phyloP scores from a whole-genome alignment of 2,329 filamentous ascomycete genomes.

The Cercospora canescens region DNA sequence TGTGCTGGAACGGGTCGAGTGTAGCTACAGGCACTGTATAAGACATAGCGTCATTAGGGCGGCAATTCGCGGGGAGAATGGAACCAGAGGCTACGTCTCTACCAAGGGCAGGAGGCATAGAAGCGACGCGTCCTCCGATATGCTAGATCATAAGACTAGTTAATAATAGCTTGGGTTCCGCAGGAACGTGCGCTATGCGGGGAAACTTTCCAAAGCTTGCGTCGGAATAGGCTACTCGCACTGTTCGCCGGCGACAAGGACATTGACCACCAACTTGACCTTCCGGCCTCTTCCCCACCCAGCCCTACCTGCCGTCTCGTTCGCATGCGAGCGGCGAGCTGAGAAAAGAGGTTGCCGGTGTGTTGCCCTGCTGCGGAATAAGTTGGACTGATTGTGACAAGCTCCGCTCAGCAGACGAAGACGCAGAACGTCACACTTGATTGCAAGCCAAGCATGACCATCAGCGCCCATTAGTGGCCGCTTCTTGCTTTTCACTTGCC shows the following conservation, averaged over 20 bases:
- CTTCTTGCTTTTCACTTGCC: conserved; percentile 5
- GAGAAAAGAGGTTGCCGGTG: not conserved
- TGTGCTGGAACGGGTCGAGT: too few species aligned
- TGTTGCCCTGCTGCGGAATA: not conserved
- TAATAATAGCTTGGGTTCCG: too few species aligned
- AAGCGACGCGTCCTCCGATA: too few species aligned
- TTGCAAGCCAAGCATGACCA: conserved; percentile 26
- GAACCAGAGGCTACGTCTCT: too few species aligned
- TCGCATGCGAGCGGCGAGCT: not conserved
- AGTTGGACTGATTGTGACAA: not conserved
- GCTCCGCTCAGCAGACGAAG: conserved; percentile 5
- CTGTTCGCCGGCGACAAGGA: too few species aligned
- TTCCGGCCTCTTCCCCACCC: not conserved
- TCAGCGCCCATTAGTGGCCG: conserved; percentile 7
- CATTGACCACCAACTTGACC: not conserved
- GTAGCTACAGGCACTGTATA: too few species aligned
- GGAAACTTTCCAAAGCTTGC: too few species aligned
- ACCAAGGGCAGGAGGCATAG: too few species aligned
- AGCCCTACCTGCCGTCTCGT: not conserved
- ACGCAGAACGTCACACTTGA: not conserved
- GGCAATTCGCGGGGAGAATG: too few species aligned
- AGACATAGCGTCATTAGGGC: too few species aligned
- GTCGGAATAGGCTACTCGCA: too few species aligned
- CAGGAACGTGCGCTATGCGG: too few species aligned
- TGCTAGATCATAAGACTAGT: not conserved